A percentile compares a stretch with the other conserved stretches of the same genome.
Evolutionary conservation across 345 rosid species (phyloP).

Genomic region (Mercurialis annua): DNA sequence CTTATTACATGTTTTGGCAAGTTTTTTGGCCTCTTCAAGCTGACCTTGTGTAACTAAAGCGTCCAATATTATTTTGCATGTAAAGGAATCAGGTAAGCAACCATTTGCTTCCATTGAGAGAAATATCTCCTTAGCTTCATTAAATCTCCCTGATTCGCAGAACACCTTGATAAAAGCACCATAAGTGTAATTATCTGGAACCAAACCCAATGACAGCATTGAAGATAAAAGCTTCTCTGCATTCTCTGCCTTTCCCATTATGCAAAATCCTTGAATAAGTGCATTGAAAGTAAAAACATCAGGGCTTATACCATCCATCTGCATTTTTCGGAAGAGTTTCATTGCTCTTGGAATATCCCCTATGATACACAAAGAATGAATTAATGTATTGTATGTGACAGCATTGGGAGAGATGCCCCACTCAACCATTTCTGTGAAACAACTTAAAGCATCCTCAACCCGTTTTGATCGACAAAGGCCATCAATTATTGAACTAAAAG

Average conservation of each 20-base stretch:
- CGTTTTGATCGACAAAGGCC: conserved; percentile 63
- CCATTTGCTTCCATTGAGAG: conserved; percentile 56
- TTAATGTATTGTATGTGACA: conserved; percentile 62
- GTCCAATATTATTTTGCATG: conserved; percentile 42
- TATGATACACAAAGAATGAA: conserved; percentile 46
- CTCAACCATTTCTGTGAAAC: conserved; percentile 73
- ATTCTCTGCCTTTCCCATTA: conserved; percentile 48
- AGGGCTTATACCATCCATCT: conserved; percentile 52
- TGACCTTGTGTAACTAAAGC: conserved; percentile 22
- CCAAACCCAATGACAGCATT: conserved; percentile 51
- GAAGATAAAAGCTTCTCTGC: conserved; percentile 54
- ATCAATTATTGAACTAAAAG: conserved; percentile 70
- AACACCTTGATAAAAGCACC: conserved; percentile 49
- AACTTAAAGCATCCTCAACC: conserved; percentile 71
- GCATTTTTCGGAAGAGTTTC: conserved; percentile 58
- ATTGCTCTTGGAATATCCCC: conserved; percentile 57
- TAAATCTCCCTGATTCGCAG: conserved; percentile 45
- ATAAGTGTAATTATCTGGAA: conserved; percentile 65
- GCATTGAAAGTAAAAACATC: conserved; percentile 63
- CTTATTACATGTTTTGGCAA: conserved; percentile 19
- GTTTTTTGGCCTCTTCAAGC: conserved; percentile 31
- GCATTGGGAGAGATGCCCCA: conserved; percentile 81
- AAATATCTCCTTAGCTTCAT: conserved; percentile 60
- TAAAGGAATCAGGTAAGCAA: conserved; percentile 56
- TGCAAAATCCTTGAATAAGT: conserved; percentile 58